Evolutionary conservation across 352 stramenopile genomes (phyloP).

Genomic region (Phytopythium montanum): DNA sequence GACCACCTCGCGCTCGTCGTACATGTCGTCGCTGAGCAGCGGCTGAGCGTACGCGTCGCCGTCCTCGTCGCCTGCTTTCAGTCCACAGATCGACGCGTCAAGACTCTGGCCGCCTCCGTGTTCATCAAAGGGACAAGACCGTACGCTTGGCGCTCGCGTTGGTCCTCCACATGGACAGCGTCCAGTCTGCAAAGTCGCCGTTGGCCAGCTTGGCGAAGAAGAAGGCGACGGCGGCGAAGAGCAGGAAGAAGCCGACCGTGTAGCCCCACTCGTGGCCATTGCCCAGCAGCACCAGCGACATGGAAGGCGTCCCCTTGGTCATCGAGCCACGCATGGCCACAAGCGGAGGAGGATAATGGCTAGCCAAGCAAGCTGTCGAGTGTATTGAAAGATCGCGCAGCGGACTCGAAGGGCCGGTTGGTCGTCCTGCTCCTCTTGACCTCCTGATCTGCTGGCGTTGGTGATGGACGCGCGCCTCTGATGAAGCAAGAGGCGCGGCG

Average conservation of each 20-base stretch:
- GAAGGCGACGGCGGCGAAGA: constrained; percentile 13
- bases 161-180: background rate
- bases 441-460: background rate
- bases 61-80: constrained; percentile 1
- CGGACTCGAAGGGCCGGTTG: background rate
- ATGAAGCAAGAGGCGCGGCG: background rate
- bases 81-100: background rate
- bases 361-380: background rate
- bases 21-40: constrained; percentile 5
- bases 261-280: constrained; percentile 13
- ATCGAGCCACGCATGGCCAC: background rate
- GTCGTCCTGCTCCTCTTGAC: background rate
- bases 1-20: constrained; percentile 2
- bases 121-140: background rate
- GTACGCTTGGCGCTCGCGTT: background rate
- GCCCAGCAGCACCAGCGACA: constrained; percentile 10
- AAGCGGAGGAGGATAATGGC: no score
- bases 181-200: constrained; percentile 4
- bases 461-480: background rate
- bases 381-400: constrained; percentile 3
- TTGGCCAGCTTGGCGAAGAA: constrained; percentile 14
- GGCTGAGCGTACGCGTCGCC: constrained; percentile 1
- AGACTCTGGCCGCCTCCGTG: no score
- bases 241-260: constrained; percentile 13
- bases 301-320: background rate